Evolutionary conservation across 805 yeast genomes (phyloP).

Genomic region (Metschnikowia henanensis): DNA sequence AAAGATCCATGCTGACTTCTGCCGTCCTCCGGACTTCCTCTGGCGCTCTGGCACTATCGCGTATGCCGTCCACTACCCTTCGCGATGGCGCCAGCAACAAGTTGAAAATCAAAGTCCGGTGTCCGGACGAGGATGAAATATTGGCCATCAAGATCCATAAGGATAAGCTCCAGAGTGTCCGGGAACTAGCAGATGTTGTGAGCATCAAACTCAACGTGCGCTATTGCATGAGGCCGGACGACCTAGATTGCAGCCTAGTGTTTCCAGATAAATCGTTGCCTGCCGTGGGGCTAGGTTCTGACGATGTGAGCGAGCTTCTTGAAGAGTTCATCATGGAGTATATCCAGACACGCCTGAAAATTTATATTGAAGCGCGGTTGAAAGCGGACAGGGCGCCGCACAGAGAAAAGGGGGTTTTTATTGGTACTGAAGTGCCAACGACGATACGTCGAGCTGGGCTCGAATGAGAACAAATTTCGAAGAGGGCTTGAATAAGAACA

Average conservation of each 20-base stretch:
- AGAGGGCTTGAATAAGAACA: too few relatives aligned
- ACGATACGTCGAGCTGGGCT: too few relatives aligned
- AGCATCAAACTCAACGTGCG: slow-evolving; percentile 12
- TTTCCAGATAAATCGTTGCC: slow-evolving; percentile 15
- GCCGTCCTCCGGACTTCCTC: neutral
- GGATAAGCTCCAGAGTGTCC: slow-evolving; percentile 13
- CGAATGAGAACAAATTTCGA: too few relatives aligned
- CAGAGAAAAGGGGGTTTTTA: neutral
- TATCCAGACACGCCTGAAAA: slow-evolving; percentile 20
- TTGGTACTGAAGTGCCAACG: too few relatives aligned
- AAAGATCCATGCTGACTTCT: slow-evolving; percentile 4
- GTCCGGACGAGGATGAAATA: slow-evolving; percentile 17
- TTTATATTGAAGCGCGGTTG: slow-evolving; percentile 23
- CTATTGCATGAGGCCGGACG: slow-evolving; percentile 8
- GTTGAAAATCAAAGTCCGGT: slow-evolving; percentile 7
- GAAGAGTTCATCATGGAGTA: slow-evolving; percentile 24
- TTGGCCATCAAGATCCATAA: slow-evolving; percentile 18
- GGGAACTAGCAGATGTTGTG: slow-evolving; percentile 18
- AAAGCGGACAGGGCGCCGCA: neutral
- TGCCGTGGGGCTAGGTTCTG: slow-evolving; percentile 11
- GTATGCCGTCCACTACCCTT: neutral
- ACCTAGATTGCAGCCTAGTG: slow-evolving; percentile 9
- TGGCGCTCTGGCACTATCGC: neutral
- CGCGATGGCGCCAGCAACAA: neutral
- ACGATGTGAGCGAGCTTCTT: slow-evolving; percentile 4